Base-by-base conservation (phyloP, 2,329 filamentous ascomycete species). In the Aspergillus sp. region DNA sequence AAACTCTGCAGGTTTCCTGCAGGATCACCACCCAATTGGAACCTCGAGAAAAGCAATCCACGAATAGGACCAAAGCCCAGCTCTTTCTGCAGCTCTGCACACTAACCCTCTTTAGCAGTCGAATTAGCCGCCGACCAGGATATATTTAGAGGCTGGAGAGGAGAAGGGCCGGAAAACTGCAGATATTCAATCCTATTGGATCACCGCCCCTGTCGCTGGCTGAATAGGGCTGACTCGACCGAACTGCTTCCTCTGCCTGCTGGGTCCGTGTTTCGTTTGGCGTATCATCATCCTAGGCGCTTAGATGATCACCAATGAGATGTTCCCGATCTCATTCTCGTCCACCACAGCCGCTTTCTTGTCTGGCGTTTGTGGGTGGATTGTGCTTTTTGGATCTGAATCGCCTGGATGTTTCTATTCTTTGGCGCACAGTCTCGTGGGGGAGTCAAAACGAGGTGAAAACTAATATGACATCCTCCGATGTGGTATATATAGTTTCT, bases 311-410 rank as follows among this genome's bases (percentile, higher is more conserved):
- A 28, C 61, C 60, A 63, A 63, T 63, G 28, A 55, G 3, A 30
- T 34, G 2, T 6, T 55, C 44, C 45, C 48, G 32, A 44, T 45
- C 29, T 42, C 39, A 49, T 50, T 50, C 47, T 43, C 52, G 53
- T 48, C 50, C 57, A 55, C 57, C 53, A 57, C 52, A 39, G 39
- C 19, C 53, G 47, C 49, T 28, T 9, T 56, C 55, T 47, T 52
- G 57, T 44, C 53, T 54, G 48, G 48, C 41, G 46, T 52, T 19
- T 60, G 60, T 57, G 60, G 53, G 55, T 60, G 59, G 56, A 52
- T 53, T 42, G 27, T 39, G 19, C 12, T 4, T 39, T 19, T 12
- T 3, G 26, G 7, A 6, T 26, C 27, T 6, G 4, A 26, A 26
- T 9, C 6, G 19, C 27, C 19, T 39, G 27, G 3, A 26, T 39